phyloP scores from a whole-genome alignment of 2,329 filamentous ascomycete species.

The Sporothrix schenckii region DNA sequence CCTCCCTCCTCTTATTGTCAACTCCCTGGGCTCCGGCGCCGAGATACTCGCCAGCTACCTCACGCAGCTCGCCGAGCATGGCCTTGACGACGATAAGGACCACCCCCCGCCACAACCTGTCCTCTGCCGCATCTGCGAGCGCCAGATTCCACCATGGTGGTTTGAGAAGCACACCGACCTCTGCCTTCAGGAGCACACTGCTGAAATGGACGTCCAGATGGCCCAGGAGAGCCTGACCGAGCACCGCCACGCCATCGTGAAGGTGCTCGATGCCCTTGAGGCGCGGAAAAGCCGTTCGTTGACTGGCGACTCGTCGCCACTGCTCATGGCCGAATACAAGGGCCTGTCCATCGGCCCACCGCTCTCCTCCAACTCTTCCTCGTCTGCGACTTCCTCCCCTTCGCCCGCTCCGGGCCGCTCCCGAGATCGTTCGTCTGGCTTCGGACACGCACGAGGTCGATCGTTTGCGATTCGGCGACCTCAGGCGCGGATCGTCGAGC shows the following conservation, averaged over 20 bases:
- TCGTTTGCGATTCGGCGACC: constrained; percentile 92
- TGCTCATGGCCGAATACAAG: constrained; percentile 79
- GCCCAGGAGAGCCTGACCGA: constrained; percentile 89
- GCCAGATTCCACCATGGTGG: constrained; percentile 98
- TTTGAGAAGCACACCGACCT: constrained; percentile 98
- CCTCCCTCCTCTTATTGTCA: constrained; percentile 83
- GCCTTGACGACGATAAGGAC: constrained; percentile 71
- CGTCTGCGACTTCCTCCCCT: constrained; percentile 58
- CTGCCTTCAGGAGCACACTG: constrained; percentile 91
- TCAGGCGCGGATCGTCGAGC: constrained; percentile 88
- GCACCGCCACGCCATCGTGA: constrained; percentile 92
- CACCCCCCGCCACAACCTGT: constrained; percentile 82
- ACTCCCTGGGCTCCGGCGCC: constrained; percentile 90
- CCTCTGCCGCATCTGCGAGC: constrained; percentile 94
- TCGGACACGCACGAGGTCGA: constrained; percentile 77
- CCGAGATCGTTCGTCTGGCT: constrained; percentile 68
- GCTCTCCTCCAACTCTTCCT: constrained; percentile 60
- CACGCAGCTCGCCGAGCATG: constrained; percentile 82
- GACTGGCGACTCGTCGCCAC: constrained; percentile 51
- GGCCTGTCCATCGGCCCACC: constrained; percentile 80
- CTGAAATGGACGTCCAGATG: constrained; percentile 97
- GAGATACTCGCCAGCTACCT: constrained; percentile 94
- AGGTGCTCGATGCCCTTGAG: constrained; percentile 89
- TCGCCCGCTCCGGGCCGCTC: constrained; percentile 73
- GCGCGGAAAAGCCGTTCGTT: constrained; percentile 69